These are phyloP conservation scores for Skeletonema tropicum DNA, from an alignment of 108 stramenopile genomes.

Conservation along the genomic window DNA sequence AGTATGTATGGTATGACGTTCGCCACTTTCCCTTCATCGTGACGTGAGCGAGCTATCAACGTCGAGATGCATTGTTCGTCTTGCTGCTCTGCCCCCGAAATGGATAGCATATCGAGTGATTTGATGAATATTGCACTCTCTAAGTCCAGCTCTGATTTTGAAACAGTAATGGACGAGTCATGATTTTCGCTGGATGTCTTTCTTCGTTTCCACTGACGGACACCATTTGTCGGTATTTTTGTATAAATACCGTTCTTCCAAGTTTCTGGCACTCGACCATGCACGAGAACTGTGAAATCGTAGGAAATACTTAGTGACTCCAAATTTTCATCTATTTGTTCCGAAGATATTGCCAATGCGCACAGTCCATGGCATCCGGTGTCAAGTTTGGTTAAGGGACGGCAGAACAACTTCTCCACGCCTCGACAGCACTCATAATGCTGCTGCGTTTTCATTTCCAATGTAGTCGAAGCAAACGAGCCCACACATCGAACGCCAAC, in stretches of 20 bases:
- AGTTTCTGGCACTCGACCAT: slow-evolving; percentile 45
- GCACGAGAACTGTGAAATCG: slow-evolving; percentile 53
- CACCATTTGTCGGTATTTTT: slow-evolving; percentile 17
- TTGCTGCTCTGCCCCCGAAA: not conserved
- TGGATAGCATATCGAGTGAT: slow-evolving; percentile 8
- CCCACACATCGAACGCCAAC: slow-evolving; percentile 57
- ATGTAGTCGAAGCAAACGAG: slow-evolving; percentile 26
- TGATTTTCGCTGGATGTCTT: slow-evolving; percentile 23
- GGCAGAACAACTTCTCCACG: slow-evolving; percentile 29
- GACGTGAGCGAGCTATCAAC: slow-evolving; percentile 15
- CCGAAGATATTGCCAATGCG: slow-evolving; percentile 17
- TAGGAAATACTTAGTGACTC: slow-evolving; percentile 21
- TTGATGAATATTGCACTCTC: slow-evolving; percentile 20
- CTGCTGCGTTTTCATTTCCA: slow-evolving; percentile 45
- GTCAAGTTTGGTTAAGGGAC: slow-evolving; percentile 54
- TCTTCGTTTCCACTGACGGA: slow-evolving; percentile 39
- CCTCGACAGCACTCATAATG: slow-evolving; percentile 23
- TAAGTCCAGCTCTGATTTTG: slow-evolving; percentile 19
- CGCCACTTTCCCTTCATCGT: slow-evolving; percentile 36
- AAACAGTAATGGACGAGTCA: not conserved
- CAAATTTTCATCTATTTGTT: slow-evolving; percentile 1
- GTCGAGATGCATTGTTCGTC: slow-evolving; percentile 17
- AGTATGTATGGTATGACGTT: slow-evolving; percentile 49
- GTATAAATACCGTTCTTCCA: slow-evolving; percentile 44
- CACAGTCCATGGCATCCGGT: slow-evolving; percentile 65